Evolutionary conservation across 75 land plant species (phyloP), one percentile per base, ranked within the genome.

Genomic region (Azolla pinnata): DNA sequence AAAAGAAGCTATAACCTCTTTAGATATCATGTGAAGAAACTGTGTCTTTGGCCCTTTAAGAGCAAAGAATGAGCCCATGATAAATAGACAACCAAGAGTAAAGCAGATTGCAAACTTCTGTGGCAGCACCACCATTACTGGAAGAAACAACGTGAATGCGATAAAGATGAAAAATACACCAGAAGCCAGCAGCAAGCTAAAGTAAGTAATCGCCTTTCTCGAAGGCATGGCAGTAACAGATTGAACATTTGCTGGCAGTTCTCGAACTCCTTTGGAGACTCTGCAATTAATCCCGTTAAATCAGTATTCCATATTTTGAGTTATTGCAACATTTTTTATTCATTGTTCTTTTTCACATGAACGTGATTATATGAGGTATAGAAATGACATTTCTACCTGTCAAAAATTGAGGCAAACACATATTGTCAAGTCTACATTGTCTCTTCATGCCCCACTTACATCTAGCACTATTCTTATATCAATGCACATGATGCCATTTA

Each of bases 71-170:
- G 97, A 85, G 0, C 84, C 90, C 54, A 89, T 80, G n/a, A 93
- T 83, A 45, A 86, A 82, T 28, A 64, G 51, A 64, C 91, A 95
- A 25, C 99, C 99, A 60, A 86, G 66, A 20, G 99, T 95, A 55
- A 95, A 95, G 67, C 85, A 86, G 45, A 89, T 72, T 1, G 99
- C 96, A 63, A 95, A 95, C 53, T 95, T 95, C 64, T 95, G 99
- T 40, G 99, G 99, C 83, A 95, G 69, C 65, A 95, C 58, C 23
- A 86, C 99, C 80, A 95, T 95, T 58, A 90, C 83, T 0, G 99
- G 97, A 33, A 95, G 91, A 53, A 95, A 95, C 83, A 95, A 73
- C 27, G 81, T 74, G 70, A 95, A 90, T 29, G 97, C 84, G 62
- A 95, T 81, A 66, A 95, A 86, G 33, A 90, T 49, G 64, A 95